Conservation (phyloP, 164 flowering plant genomes). For the Chimonanthus salicifolius region DNA sequence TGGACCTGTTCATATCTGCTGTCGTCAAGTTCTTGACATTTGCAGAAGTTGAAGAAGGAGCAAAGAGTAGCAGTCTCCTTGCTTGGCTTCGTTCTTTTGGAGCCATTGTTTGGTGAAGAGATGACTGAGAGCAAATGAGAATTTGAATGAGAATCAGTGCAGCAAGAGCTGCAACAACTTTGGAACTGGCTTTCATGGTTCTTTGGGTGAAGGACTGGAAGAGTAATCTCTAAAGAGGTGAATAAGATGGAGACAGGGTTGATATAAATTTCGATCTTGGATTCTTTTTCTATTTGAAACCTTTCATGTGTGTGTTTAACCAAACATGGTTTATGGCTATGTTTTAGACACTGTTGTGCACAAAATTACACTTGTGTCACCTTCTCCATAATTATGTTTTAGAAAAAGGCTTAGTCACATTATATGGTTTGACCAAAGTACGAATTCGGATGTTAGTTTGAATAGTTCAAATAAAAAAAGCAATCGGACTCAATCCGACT, state of each 20-base stretch:
- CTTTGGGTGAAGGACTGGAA: not conserved
- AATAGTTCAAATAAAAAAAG: too few species aligned
- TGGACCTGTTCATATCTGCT: conserved; percentile 28
- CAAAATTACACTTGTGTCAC: not conserved
- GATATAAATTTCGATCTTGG: not conserved
- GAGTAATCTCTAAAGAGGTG: not conserved
- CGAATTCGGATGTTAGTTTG: too few species aligned
- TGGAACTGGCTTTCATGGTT: conserved; percentile 23
- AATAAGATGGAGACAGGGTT: not conserved
- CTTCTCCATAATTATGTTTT: not conserved
- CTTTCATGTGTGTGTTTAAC: not conserved
- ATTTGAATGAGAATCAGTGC: conserved; percentile 21
- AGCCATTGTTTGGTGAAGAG: conserved; percentile 5
- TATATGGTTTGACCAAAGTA: too few species aligned
- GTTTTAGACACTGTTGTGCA: not conserved
- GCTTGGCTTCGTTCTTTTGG: conserved; percentile 7
- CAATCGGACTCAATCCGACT: too few species aligned
- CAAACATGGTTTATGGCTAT: not conserved
- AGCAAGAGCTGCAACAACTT: conserved; percentile 15
- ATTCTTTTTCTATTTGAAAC: not conserved
- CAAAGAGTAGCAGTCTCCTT: conserved; percentile 22
- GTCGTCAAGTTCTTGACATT: conserved; percentile 9
- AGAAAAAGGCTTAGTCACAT: too few species aligned
- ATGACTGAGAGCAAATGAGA: conserved; percentile 13
- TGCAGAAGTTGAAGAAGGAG: conserved; percentile 11